phyloP scores from a whole-genome alignment of 192 early-diverging fungal species.

The Entrophospora sp. region DNA sequence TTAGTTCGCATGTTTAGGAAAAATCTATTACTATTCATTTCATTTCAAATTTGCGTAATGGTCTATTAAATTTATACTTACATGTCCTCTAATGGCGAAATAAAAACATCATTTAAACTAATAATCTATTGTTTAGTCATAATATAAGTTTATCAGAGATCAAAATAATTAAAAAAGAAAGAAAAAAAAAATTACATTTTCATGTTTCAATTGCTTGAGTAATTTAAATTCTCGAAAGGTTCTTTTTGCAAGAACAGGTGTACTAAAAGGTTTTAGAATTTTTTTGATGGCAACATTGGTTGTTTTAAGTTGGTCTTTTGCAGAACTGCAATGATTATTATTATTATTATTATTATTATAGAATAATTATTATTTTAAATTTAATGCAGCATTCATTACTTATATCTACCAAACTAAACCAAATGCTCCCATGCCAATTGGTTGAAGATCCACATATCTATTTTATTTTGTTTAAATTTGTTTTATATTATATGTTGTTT shows the following conservation, averaged over 20 bases:
- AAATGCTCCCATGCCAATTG: constrained; percentile 96
- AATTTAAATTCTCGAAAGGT: constrained; percentile 94
- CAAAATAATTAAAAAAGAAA: background rate
- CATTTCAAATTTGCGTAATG: too few relatives aligned
- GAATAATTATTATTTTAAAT: too few relatives aligned
- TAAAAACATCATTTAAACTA: constrained; percentile 86
- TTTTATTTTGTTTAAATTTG: too few relatives aligned
- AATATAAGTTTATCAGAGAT: background rate
- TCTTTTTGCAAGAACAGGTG: constrained; percentile 86
- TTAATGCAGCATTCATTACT: too few relatives aligned
- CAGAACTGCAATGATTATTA: constrained; percentile 66
- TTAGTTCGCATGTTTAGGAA: too few relatives aligned
- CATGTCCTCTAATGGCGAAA: constrained; percentile 88
- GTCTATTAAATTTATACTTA: too few relatives aligned
- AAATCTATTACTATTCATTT: too few relatives aligned
- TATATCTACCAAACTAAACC: constrained; percentile 98
- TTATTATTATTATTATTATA: too few relatives aligned
- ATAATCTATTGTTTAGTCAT: constrained; percentile 55
- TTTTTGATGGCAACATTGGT: constrained; percentile 92
- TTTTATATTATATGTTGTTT: too few relatives aligned
- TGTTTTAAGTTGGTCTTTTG: constrained; percentile 77
- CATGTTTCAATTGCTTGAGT: constrained; percentile 85
- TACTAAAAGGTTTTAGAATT: constrained; percentile 90
- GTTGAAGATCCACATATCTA: constrained; percentile 86
- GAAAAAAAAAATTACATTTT: constrained; percentile 59